Base-by-base conservation (phyloP, 2,329 filamentous ascomycete species). In the Geosmithia morbida region DNA sequence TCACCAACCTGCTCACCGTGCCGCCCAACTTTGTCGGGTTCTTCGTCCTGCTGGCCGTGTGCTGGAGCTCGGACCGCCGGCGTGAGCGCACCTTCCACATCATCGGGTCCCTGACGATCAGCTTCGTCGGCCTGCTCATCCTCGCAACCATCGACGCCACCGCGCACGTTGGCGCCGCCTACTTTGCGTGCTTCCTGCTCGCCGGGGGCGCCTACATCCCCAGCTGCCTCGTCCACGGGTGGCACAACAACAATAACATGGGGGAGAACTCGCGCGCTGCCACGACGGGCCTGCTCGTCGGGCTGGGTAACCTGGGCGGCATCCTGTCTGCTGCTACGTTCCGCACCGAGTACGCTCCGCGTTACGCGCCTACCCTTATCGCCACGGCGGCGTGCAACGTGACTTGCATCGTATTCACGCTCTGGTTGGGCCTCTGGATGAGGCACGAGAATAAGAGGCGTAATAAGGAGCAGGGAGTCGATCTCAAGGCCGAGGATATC, bases 211-310 rank as follows among this genome's bases (percentile, higher is more conserved):
- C 69, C 1, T 74, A 71, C 51, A 69, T 70, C 14, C 66, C 68
- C 0, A 66, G 63, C 3, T 66, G 65, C 46, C 56, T 74, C n/a
- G 63, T 73, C 4, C 64, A 72, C 50, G 62, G 63, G 1, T 72
- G 71, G 70, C 63, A 72, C 49, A 74, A 74, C 48, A 74, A 73
- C 51, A 74, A 75, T 53, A 73, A 71, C 41, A 56, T 71, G 7
- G 65, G 68, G 20, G 71, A 76, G 56, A 72, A 57, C 22, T 56
- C 52, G 0, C 63, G 71, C 0, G 70, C 70, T 5, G 68, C 69
- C 0, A 70, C 66, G 10, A 73, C 68, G 1, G 70, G 66, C 0
- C 55, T 72, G 14, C 58, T 70, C 1, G 69, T 71, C 6, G 70
- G 68, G 0, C 54, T 74, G 7, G 69, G 68, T 0, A 75, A 75